These are phyloP conservation scores for Cystofilobasidium macerans DNA, from an alignment of 768 basidiomycete species.

Conservation along the genomic window DNA sequence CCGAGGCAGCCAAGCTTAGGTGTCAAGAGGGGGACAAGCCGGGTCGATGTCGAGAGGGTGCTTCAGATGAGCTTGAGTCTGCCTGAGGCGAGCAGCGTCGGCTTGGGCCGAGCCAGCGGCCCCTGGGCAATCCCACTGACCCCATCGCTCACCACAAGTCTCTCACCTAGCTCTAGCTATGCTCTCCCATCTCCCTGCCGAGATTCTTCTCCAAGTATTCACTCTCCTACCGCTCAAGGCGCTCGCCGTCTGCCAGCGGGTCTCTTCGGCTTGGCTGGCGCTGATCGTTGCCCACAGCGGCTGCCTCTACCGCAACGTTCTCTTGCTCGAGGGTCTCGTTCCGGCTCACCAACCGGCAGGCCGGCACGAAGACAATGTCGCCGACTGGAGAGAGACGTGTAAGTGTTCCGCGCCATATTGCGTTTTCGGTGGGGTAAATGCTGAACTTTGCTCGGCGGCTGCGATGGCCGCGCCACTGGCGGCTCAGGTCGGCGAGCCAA, in stretches of 20 bases:
- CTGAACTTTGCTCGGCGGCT: background rate
- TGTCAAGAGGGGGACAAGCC: too few species aligned
- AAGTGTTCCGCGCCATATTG: background rate
- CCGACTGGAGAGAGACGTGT: background rate
- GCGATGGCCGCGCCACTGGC: background rate
- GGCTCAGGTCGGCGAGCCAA: background rate
- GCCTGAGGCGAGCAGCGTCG: too few species aligned
- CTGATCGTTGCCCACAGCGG: background rate
- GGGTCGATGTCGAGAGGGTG: too few species aligned
- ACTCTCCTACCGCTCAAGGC: background rate
- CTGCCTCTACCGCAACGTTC: background rate
- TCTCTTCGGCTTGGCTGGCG: background rate
- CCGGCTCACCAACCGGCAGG: background rate
- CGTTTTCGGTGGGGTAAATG: too few species aligned
- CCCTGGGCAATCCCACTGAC: too few species aligned
- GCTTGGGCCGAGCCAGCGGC: too few species aligned
- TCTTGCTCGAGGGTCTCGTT: background rate
- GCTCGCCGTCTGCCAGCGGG: background rate
- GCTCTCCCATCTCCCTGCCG: background rate
- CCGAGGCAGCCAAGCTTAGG: too few species aligned
- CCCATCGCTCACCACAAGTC: too few species aligned
- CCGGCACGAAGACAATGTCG: background rate
- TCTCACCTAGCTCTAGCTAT: background rate
- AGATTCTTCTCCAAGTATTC: background rate
- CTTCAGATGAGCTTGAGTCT: too few species aligned